Evolutionary conservation across 768 basidiomycete species (phyloP).

Genomic region (Tubosaeta sp.): DNA sequence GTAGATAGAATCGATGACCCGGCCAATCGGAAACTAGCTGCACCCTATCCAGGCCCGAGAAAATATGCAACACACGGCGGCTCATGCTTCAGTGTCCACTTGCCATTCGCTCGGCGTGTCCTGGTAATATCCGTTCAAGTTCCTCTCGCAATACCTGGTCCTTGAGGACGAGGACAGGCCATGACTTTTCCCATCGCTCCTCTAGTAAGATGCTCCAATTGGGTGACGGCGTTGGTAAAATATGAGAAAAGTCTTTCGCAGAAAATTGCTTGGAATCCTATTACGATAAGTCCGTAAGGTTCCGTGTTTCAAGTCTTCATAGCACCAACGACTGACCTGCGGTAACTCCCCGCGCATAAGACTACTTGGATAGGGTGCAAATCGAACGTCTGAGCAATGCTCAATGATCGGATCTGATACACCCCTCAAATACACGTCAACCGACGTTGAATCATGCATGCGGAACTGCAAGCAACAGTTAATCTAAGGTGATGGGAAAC

Average conservation of each 20-base stretch:
- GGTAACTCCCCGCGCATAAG: background rate
- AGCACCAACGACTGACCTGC: conserved; percentile 13
- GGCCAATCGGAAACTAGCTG: background rate
- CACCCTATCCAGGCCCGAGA: no score
- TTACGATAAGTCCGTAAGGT: background rate
- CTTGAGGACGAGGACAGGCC: conserved; percentile 21
- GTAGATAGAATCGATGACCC: background rate
- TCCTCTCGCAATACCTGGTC: conserved; percentile 13
- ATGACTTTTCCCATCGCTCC: conserved; percentile 12
- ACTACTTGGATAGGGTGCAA: conserved; percentile 54
- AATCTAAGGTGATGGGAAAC: background rate
- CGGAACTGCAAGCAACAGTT: conserved; percentile 56
- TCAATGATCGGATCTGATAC: conserved; percentile 80
- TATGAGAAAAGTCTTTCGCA: conserved; percentile 85
- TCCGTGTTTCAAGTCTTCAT: no score
- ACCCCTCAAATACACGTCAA: conserved; percentile 64
- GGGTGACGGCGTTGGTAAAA: conserved; percentile 69
- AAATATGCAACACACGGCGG: background rate
- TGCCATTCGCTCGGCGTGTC: background rate
- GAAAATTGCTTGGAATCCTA: conserved; percentile 39
- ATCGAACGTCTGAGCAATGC: conserved; percentile 57
- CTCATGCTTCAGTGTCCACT: background rate
- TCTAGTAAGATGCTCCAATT: conserved; percentile 48
- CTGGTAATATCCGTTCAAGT: conserved; percentile 17
- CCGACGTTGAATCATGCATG: conserved; percentile 69